Percentiles rank a stretch among this genome's conserved stretches.
phyloP scores from a whole-genome alignment of 2,329 filamentous ascomycete species.

The Aspergillus aculeatus region DNA sequence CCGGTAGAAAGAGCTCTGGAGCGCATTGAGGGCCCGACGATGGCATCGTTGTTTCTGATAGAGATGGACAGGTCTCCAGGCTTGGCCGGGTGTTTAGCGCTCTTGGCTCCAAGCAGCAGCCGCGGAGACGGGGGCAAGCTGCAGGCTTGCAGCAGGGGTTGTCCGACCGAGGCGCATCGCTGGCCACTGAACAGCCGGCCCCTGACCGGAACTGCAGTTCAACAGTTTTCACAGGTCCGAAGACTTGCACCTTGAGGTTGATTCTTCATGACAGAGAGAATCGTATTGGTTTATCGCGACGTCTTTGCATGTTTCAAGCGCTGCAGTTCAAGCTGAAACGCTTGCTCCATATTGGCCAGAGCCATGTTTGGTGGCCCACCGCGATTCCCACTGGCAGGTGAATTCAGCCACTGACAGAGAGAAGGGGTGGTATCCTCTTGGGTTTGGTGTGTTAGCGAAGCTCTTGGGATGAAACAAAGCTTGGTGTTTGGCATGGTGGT shows the following conservation, averaged over 20 bases:
- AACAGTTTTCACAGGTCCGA: constrained; percentile 40
- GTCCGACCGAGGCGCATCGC: constrained; percentile 3
- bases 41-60: constrained; percentile 8
- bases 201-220: background rate
- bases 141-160: constrained; percentile 1
- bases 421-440: background rate
- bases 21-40: background rate
- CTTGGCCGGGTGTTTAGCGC: constrained; percentile 6
- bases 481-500: background rate
- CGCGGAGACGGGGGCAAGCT: constrained; percentile 3
- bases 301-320: constrained; percentile 13
- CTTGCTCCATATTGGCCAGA: constrained; percentile 11
- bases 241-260: constrained; percentile 72
- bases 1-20: constrained; percentile 1
- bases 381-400: constrained; percentile 5
- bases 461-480: constrained; percentile 4
- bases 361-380: background rate
- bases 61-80: constrained; percentile 2
- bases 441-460: background rate
- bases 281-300: background rate
- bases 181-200: background rate
- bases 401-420: constrained; percentile 45
- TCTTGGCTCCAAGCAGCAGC: constrained; percentile 3
- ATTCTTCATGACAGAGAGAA: constrained; percentile 46
- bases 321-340: constrained; percentile 7